phyloP scores from a whole-genome alignment of 345 rosid genomes.

The Fremontodendron californicum region DNA sequence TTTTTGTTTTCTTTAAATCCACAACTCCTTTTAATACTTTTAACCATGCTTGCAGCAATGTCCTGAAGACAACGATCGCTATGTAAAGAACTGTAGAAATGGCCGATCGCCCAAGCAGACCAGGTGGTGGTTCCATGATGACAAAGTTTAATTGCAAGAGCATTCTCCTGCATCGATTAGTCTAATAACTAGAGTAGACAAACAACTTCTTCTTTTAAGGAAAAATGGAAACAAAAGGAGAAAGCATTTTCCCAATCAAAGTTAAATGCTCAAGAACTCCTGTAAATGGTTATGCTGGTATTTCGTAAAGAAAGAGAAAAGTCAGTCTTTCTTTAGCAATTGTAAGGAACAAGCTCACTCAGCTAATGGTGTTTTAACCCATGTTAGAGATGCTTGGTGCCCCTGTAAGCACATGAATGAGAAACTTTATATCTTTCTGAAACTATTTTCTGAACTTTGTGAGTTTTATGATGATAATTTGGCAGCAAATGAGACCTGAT shows the following conservation, averaged over 20 bases:
- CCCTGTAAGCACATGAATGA: not conserved
- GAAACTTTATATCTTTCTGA: not conserved
- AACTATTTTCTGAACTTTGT: not conserved
- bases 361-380: not conserved
- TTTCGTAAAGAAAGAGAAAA: not conserved
- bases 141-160: constrained; percentile 44
- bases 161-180: constrained; percentile 18
- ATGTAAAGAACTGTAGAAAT: constrained; percentile 87
- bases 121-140: constrained; percentile 98
- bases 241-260: not conserved
- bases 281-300: not conserved
- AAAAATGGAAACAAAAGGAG: not conserved
- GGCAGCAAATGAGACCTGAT: not conserved
- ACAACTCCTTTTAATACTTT: not conserved
- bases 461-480: not conserved
- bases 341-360: not conserved
- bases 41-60: constrained; percentile 37
- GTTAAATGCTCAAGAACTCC: not conserved
- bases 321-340: not conserved
- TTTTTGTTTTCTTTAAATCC: not conserved
- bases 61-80: constrained; percentile 89
- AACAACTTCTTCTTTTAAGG: not conserved
- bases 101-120: constrained; percentile 98
- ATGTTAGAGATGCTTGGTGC: not conserved
- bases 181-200: not conserved